Base-by-base conservation (phyloP, 768 basidiomycete genomes). In the Jaapia argillacea region DNA sequence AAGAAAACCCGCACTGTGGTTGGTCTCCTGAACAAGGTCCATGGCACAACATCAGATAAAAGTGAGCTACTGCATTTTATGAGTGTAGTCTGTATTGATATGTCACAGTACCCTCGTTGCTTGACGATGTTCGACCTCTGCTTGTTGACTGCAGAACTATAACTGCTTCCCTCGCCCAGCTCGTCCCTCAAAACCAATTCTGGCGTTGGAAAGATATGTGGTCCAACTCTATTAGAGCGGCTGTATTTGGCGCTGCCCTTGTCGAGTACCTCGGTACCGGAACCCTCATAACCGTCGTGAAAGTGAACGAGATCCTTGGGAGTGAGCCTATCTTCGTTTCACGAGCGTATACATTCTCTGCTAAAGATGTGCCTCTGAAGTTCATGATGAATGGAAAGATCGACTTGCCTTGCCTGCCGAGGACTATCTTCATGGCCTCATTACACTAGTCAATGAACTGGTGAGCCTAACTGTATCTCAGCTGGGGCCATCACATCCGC, bases 141-240 rank as follows among this genome's bases (percentile, higher is more conserved):
- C 55, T 88, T 23, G 54, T 60, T 7, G 72, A 71, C 49, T 88
- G 79, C 50, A 64, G 63, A 45, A 72, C 69, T 16, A 70, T 66
- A 5, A 70, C 58, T 6, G 62, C 65, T 20, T 65, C 67, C 1
- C 61, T 90, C n/a, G 78, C 77, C 4, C 60, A 53, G 4, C 66
- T 79, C 24, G 66, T 86, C 21, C 86, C 86, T 23, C 67, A 66
- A 24, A 76, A 82, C 51, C 82, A 87, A 49, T 78, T 85, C 48
- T 89, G 86, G 86, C 69, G 77, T 44, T 89, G 82, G 82, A 86
- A 83, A 57, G 84, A 87, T 21, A 76, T 84, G 76, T 88, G 85
- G 85, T 70, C 73, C 1, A 77, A 75, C 53, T 79, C 82, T 3
- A 57, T 88, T 27, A 70, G 85, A 44, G 72, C 71, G 14, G 75